Conservation (phyloP, 345 rosid genomes). For the Nephelium lappaceum region DNA sequence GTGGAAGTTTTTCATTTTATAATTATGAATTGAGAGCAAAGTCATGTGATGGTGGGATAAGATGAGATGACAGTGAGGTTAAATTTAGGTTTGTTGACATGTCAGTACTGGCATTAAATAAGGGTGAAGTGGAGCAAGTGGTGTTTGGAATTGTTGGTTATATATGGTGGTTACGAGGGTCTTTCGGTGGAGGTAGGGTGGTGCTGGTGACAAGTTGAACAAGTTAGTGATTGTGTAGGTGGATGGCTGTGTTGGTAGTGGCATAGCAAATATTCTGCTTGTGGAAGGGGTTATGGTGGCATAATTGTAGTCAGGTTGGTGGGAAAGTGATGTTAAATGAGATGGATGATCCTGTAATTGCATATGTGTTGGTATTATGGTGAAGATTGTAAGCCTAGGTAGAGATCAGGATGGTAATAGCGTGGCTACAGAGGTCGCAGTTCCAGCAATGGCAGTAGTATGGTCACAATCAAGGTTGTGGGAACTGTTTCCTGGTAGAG, state of each 20-base stretch:
- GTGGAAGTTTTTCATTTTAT: neutral
- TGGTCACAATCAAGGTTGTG: neutral
- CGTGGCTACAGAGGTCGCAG: neutral
- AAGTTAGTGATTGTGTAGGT: neutral
- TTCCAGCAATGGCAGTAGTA: neutral
- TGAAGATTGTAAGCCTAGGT: neutral
- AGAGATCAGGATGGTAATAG: neutral
- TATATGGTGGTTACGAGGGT: neutral
- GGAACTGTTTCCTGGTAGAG: neutral
- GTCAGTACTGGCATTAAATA: neutral
- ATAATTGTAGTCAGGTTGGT: neutral
- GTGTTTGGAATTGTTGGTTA: neutral
- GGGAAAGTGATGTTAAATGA: neutral
- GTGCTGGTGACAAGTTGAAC: neutral
- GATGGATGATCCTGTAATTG: neutral
- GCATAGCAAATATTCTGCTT: neutral
- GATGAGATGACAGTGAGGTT: neutral
- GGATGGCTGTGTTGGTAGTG: neutral
- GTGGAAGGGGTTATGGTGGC: neutral
- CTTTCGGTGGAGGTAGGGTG: neutral
- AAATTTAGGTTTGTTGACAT: neutral
- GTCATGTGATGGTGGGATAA: neutral
- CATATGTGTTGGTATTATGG: neutral
- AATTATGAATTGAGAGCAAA: neutral
- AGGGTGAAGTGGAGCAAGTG: neutral